Conservation (phyloP, 768 basidiomycete species). For the Boletus eberwhitei region DNA sequence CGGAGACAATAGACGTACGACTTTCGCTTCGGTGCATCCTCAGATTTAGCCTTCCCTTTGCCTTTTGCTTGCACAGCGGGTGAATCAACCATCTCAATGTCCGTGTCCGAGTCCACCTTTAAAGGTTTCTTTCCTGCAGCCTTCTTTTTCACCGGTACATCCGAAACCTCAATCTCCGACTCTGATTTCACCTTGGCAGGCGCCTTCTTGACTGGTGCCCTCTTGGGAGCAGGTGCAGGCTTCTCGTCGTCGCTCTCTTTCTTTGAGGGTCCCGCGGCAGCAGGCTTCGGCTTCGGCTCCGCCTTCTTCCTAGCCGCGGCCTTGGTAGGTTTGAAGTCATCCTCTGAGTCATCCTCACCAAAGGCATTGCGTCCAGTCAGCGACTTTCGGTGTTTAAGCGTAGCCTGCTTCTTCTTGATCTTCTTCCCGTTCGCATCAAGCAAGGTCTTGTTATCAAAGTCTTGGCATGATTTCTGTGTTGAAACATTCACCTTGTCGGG, state of each 20-base stretch:
- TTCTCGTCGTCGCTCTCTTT: slow-evolving; percentile 42
- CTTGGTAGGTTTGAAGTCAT: slow-evolving; percentile 55
- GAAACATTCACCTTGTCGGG: slow-evolving; percentile 1
- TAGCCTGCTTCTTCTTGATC: slow-evolving; percentile 55
- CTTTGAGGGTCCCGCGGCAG: slow-evolving; percentile 41
- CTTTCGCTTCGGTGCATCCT: slow-evolving; percentile 56
- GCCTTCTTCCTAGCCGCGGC: slow-evolving; percentile 40
- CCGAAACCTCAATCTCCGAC: slow-evolving; percentile 35
- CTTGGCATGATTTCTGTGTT: slow-evolving; percentile 37
- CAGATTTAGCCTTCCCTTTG: slow-evolving; percentile 44
- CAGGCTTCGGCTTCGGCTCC: slow-evolving; percentile 23
- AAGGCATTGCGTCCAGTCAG: slow-evolving; percentile 39
- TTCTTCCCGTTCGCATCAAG: slow-evolving; percentile 50
- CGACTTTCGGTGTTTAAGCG: slow-evolving; percentile 53
- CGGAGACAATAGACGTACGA: slow-evolving; percentile 41
- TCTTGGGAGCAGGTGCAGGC: slow-evolving; percentile 27
- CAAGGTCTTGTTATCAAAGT: slow-evolving; percentile 43
- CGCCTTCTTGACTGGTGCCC: slow-evolving; percentile 32
- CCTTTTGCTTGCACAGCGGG: slow-evolving; percentile 31
- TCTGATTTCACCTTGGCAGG: slow-evolving; percentile 38
- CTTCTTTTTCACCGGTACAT: slow-evolving; percentile 21
- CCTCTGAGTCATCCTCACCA: slow-evolving; percentile 43
- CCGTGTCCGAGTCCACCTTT: slow-evolving; percentile 38
- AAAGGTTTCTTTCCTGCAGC: slow-evolving; percentile 19
- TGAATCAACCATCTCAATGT: slow-evolving; percentile 30